Percentiles rank a stretch among this genome's conserved stretches.
Conservation (phyloP, 2,329 filamentous ascomycete species). For the Eutypella sp. region DNA sequence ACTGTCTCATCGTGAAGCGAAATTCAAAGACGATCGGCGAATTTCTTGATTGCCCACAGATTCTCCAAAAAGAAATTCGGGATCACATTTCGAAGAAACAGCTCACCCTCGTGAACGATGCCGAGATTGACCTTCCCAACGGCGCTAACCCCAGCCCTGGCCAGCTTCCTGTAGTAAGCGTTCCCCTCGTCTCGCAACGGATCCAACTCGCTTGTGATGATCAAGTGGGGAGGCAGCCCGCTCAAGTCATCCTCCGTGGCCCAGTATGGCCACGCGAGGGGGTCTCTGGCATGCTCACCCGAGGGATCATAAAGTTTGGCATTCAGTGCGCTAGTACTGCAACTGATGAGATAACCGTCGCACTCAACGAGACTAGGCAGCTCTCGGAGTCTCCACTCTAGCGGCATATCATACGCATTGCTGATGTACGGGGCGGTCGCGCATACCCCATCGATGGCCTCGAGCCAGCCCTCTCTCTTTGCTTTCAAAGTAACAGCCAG, state of each 20-base stretch:
- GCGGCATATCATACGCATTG: background rate
- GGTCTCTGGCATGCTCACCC: background rate
- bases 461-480: background rate
- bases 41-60: background rate
- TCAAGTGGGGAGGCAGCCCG: background rate
- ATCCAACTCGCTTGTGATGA: background rate
- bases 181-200: background rate
- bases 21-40: background rate
- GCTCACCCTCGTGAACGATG: background rate
- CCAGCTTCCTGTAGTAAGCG: background rate
- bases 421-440: background rate
- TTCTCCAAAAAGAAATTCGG: background rate
- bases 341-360: background rate
- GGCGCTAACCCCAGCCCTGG: background rate
- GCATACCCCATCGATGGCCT: background rate
- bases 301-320: background rate
- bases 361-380: background rate
- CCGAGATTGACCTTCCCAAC: background rate
- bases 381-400: background rate
- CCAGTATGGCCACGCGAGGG: background rate
- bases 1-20: background rate
- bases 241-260: background rate
- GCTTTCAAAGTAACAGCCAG: background rate
- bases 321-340: background rate
- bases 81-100: background rate